Percentiles rank a stretch among this genome's conserved stretches.
Conservation (phyloP, 2,329 filamentous ascomycete species). For the Hymenotorrendiella dingleyae region DNA sequence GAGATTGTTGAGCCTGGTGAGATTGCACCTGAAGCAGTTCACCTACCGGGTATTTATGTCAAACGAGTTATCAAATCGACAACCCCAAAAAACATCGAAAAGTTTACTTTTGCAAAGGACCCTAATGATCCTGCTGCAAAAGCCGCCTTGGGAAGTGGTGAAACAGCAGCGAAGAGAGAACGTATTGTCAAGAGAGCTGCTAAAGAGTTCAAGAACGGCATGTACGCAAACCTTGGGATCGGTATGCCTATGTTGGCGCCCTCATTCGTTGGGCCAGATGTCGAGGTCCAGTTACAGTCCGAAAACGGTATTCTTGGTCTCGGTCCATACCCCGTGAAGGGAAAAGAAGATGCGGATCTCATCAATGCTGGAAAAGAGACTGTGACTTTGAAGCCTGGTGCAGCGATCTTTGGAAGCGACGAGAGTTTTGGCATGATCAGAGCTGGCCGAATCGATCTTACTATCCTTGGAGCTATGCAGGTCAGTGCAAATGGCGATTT, state of each 20-base stretch:
- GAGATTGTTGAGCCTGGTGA: slow-evolving; percentile 86
- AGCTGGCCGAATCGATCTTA: slow-evolving; percentile 78
- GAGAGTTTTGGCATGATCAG: slow-evolving; percentile 93
- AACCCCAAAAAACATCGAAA: slow-evolving; percentile 75
- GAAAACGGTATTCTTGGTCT: slow-evolving; percentile 76
- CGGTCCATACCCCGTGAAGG: slow-evolving; percentile 66
- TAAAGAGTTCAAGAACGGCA: slow-evolving; percentile 91
- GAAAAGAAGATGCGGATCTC: slow-evolving; percentile 75
- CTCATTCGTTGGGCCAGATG: slow-evolving; percentile 70
- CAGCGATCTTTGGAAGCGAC: slow-evolving; percentile 76
- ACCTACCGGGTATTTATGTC: slow-evolving; percentile 87
- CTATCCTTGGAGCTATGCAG: slow-evolving; percentile 87
- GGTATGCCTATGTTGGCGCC: slow-evolving; percentile 92
- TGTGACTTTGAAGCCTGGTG: slow-evolving; percentile 75
- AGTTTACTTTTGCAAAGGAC: slow-evolving; percentile 69
- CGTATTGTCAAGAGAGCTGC: slow-evolving; percentile 78
- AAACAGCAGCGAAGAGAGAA: slow-evolving; percentile 61
- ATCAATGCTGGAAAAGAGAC: slow-evolving; percentile 95
- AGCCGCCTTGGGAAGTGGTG: slow-evolving; percentile 29
- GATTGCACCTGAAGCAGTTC: slow-evolving; percentile 76
- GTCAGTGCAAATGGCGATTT: slow-evolving; percentile 58
- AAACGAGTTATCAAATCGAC: slow-evolving; percentile 82
- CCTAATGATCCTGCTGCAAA: slow-evolving; percentile 28
- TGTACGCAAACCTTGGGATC: slow-evolving; percentile 90
- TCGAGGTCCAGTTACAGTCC: slow-evolving; percentile 76